Evolutionary conservation across 1,284 basidiomycete genomes (phyloP).

Genomic region (Microbotryum lychnidis-dioicae): DNA sequence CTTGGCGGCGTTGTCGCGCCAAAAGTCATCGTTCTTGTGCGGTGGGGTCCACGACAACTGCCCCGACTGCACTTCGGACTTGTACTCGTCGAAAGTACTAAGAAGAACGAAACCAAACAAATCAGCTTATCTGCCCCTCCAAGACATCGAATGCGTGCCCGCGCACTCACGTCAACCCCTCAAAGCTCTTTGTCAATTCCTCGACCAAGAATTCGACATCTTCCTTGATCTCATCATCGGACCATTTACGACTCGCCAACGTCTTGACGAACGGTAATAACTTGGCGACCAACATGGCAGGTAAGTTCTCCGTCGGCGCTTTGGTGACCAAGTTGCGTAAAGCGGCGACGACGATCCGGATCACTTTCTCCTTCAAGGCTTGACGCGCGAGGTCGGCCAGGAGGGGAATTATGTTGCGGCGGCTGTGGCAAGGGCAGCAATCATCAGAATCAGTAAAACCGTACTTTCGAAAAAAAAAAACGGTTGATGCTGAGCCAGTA

Average conservation of each 20-base stretch:
- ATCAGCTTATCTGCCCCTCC: neutral
- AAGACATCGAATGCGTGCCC: neutral
- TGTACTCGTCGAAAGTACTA: conserved; percentile 93
- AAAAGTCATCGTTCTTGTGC: conserved; percentile 93
- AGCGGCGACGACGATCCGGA: conserved; percentile 86
- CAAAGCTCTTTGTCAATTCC: conserved; percentile 70
- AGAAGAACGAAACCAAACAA: no score
- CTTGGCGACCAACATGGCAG: conserved; percentile 83
- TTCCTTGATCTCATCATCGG: conserved; percentile 82
- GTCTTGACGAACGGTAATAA: conserved; percentile 75
- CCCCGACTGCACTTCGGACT: conserved; percentile 79
- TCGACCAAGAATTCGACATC: conserved; percentile 78
- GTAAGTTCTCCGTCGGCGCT: conserved; percentile 72
- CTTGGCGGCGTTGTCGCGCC: conserved; percentile 85
- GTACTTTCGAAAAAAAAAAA: no score
- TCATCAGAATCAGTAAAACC: neutral
- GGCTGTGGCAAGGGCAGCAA: conserved; percentile 46
- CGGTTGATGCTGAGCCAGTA: no score
- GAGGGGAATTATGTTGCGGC: conserved; percentile 80
- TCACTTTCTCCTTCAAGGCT: conserved; percentile 95
- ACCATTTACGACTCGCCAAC: conserved; percentile 72
- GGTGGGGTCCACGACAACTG: conserved; percentile 88
- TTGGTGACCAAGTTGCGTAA: conserved; percentile 84
- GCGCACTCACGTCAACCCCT: conserved; percentile 69
- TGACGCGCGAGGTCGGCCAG: conserved; percentile 76